Evolutionary conservation across 1,284 basidiomycete species (phyloP), one percentile per base, ranked within the genome.

Genomic region (Peniophora sp.): DNA sequence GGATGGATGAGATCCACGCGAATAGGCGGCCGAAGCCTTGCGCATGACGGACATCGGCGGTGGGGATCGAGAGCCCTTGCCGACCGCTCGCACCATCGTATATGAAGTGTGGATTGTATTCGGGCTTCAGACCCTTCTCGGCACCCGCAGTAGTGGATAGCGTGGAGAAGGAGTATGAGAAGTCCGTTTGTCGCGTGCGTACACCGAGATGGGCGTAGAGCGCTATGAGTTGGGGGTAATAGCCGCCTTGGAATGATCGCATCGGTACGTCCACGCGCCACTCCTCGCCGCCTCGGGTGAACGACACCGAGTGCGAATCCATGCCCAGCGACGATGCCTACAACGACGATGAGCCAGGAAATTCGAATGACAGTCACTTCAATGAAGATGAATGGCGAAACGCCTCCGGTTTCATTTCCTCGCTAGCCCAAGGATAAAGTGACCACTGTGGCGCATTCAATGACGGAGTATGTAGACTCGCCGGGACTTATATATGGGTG

Each of bases 231-330:
- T 78, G 76, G 1, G 78, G 76, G 61, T 89, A 88, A 62, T 88
- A 88, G 0, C 86, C 83, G 68, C 83, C 83, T 71, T 88, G 85
- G 62, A 88, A 88, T 1, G 81, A 83, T 20, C 86, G 69, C 86
- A 89, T 89, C 1, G 87, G 87, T 0, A 88, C 85, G 59, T 89
- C 85, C 3, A 89, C 71, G 44, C 78, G 69, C 69, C 71, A 74
- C 54, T 71, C 68, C 23, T 64, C 54, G 35, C 60, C 60, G 14
- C 61, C 54, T 12, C 67, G 60, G 3, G 48, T 42, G 2, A 75
- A 45, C 11, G 74, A 75, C 35, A 79, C 68, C 3, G 79, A 81
- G 17, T 75, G 68, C 14, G 75, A 70, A 58, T 81, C 79, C 79
- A 81, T 81, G 18, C 80, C 79, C 24, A 81, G 62, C 34, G 67